Percentiles rank a stretch among this genome's conserved stretches.
phyloP scores from a whole-genome alignment of 768 basidiomycete species.

The Tricholoma furcatifolium region DNA sequence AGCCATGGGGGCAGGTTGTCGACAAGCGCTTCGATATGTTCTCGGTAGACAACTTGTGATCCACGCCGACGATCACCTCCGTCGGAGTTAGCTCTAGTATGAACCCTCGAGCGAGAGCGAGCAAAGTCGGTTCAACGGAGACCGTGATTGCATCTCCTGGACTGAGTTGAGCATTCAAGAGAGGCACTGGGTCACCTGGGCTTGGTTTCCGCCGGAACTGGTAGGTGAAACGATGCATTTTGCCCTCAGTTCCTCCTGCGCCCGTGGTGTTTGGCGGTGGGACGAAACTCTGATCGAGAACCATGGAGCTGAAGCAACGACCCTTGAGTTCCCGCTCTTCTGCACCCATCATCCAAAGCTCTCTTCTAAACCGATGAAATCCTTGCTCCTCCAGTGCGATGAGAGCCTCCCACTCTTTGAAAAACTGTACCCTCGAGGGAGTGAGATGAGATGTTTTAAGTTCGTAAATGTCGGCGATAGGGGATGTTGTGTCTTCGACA shows the following conservation, averaged over 20 bases:
- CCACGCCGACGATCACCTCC: constrained; percentile 75
- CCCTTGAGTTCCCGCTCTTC: constrained; percentile 77
- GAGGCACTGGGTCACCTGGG: constrained; percentile 19
- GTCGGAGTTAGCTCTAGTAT: constrained; percentile 68
- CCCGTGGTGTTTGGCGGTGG: constrained; percentile 17
- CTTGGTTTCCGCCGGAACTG: constrained; percentile 49
- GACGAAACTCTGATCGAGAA: constrained; percentile 48
- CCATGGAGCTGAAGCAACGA: constrained; percentile 83
- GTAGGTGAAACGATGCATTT: constrained; percentile 81
- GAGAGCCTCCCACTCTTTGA: constrained; percentile 87
- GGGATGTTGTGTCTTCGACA: constrained; percentile 49
- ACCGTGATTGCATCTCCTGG: constrained; percentile 82
- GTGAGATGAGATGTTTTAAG: constrained; percentile 83
- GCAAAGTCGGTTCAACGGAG: constrained; percentile 83
- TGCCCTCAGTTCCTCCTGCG: constrained; percentile 33
- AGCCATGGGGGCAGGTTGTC: neutral
- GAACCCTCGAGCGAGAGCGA: constrained; percentile 83
- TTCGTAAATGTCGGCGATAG: constrained; percentile 67
- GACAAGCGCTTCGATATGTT: constrained; percentile 42
- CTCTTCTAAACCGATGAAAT: constrained; percentile 77
- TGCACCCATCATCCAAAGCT: constrained; percentile 91
- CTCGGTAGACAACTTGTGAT: constrained; percentile 65
- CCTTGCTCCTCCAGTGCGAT: constrained; percentile 87
- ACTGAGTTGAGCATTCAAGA: constrained; percentile 73
- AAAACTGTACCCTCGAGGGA: constrained; percentile 66